Percentiles rank a stretch among this genome's conserved stretches.
Conservation (phyloP, 129 eudicot genomes). For the Logfia minima region DNA sequence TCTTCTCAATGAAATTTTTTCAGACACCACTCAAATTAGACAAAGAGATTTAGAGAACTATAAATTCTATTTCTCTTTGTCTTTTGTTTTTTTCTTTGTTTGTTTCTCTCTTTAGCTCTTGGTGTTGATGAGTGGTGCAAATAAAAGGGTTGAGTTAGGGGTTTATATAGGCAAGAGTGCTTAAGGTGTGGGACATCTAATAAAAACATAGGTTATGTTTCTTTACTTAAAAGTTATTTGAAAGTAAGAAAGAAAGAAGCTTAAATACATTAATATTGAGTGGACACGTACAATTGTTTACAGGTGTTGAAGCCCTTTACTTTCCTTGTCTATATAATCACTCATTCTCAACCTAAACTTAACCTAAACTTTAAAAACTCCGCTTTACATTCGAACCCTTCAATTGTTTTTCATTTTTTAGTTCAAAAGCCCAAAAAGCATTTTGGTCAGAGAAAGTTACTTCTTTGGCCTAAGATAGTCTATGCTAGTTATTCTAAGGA, state of each 20-base stretch:
- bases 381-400: constrained; percentile 34
- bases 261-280: constrained; percentile 7
- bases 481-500: not conserved
- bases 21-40: constrained; percentile 38
- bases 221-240: constrained; percentile 18
- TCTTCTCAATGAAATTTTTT: constrained; percentile 12
- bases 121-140: constrained; percentile 30
- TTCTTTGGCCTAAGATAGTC: not conserved
- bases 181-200: constrained; percentile 22
- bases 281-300: constrained; percentile 21
- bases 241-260: constrained; percentile 23
- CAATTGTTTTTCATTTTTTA: constrained; percentile 22
- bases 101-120: constrained; percentile 13
- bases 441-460: constrained; percentile 30
- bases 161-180: constrained; percentile 35
- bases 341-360: constrained; percentile 27
- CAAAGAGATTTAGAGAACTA: constrained; percentile 33
- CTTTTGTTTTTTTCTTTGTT: not conserved
- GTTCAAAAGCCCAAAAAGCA: constrained; percentile 9
- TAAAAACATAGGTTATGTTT: constrained; percentile 12
- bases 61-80: constrained; percentile 6
- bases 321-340: constrained; percentile 21
- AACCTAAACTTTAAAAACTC: constrained; percentile 25
- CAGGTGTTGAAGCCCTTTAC: constrained; percentile 21
- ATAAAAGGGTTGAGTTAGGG: constrained; percentile 13